phyloP scores from a whole-genome alignment of 2,329 filamentous ascomycete genomes.

The Pseudogymnoascus pannorum region DNA sequence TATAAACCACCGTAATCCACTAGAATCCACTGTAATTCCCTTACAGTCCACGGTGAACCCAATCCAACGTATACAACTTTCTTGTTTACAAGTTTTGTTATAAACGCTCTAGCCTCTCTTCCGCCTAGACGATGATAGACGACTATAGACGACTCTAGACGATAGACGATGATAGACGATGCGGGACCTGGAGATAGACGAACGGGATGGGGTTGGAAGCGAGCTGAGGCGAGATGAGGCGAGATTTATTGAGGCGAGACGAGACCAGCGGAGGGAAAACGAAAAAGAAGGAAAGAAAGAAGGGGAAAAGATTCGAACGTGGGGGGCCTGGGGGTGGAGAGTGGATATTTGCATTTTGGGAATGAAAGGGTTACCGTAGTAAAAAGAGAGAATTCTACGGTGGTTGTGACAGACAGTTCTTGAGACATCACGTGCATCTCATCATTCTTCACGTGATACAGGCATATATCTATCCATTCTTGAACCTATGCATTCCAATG shows the following conservation, averaged over 20 bases:
- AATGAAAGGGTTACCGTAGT: background rate
- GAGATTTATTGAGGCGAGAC: background rate
- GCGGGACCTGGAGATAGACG: background rate
- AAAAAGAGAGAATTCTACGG: background rate
- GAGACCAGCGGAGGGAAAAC: background rate
- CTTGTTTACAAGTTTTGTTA: background rate
- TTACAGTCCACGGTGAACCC: background rate
- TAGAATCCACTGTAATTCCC: background rate
- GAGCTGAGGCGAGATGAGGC: conserved; percentile 7
- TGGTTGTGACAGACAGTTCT: background rate
- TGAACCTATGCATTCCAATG: background rate
- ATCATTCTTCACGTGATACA: background rate
- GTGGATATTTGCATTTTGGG: background rate
- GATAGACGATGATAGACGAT: background rate
- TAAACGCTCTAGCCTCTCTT: background rate
- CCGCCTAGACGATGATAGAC: background rate
- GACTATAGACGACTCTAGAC: background rate
- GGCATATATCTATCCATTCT: background rate
- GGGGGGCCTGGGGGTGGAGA: background rate
- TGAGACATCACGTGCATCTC: background rate
- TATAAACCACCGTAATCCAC: background rate
- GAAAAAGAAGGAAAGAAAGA: conserved; percentile 1
- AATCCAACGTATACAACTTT: background rate
- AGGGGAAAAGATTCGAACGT: background rate
- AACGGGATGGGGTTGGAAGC: conserved; percentile 3